These are phyloP conservation scores for Yamadazyma sp. DNA, from an alignment of 1,139 yeast species.

Conservation along the genomic window DNA sequence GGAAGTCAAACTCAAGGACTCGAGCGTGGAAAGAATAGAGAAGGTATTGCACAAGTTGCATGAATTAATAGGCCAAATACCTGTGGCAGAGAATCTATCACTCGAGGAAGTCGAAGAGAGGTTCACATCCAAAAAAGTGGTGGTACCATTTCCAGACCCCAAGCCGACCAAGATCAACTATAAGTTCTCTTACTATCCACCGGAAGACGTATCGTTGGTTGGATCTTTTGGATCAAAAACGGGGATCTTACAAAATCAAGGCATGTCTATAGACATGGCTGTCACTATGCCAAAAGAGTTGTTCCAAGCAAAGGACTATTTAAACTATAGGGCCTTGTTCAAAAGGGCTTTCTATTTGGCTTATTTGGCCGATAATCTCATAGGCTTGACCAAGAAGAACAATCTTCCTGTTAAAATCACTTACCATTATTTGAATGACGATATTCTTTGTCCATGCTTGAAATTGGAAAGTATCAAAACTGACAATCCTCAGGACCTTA, in stretches of 20 bases:
- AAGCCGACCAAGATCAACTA: slow-evolving; percentile 72
- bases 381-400: slow-evolving; percentile 53
- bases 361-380: slow-evolving; percentile 65
- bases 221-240: slow-evolving; percentile 91
- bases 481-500: slow-evolving; percentile 47
- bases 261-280: slow-evolving; percentile 72
- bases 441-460: slow-evolving; percentile 63
- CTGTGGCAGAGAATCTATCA: slow-evolving; percentile 51
- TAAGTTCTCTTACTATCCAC: slow-evolving; percentile 68
- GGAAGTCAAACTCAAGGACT: slow-evolving; percentile 74
- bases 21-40: slow-evolving; percentile 66
- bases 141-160: slow-evolving; percentile 89
- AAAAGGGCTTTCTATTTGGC: slow-evolving; percentile 88
- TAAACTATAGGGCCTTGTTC: slow-evolving; percentile 86
- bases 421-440: slow-evolving; percentile 64
- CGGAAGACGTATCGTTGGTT: slow-evolving; percentile 72
- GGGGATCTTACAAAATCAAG: slow-evolving; percentile 50
- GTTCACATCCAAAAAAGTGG: slow-evolving; percentile 50
- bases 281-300: slow-evolving; percentile 76
- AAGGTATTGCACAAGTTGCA: slow-evolving; percentile 76
- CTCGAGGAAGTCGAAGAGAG: slow-evolving; percentile 52
- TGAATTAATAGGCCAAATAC: slow-evolving; percentile 63
- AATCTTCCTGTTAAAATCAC: slow-evolving; percentile 55
- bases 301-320: slow-evolving; percentile 83
- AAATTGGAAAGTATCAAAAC: slow-evolving; percentile 53